phyloP scores from a whole-genome alignment of 805 yeast species.

The Ogataea angusta region DNA sequence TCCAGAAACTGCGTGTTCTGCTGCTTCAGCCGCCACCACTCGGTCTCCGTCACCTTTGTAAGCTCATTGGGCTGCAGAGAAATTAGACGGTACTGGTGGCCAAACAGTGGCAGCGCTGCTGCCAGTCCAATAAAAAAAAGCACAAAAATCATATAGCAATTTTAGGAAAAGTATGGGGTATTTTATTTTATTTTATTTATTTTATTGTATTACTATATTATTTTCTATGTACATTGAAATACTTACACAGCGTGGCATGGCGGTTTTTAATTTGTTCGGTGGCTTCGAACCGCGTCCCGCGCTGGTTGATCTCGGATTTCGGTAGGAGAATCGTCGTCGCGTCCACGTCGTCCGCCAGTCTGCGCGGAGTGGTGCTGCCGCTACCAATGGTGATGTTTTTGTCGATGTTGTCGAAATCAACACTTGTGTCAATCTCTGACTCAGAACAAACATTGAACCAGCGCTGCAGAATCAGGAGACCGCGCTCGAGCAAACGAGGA shows the following conservation, averaged over 20 bases:
- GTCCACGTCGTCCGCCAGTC: background rate
- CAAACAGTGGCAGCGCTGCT: constrained; percentile 3
- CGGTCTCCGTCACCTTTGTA: constrained; percentile 32
- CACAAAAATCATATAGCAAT: background rate
- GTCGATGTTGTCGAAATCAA: background rate
- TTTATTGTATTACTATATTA: background rate
- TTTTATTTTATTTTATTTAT: background rate
- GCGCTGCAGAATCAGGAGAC: constrained; percentile 23
- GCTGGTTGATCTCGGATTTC: background rate
- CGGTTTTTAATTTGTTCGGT: background rate
- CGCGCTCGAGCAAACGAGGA: constrained; percentile 24
- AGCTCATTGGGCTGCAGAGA: constrained; percentile 11
- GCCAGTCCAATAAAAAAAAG: background rate
- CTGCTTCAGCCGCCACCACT: constrained; percentile 34
- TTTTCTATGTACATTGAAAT: constrained; percentile 2
- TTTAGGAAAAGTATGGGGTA: constrained; percentile 1
- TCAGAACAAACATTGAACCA: constrained; percentile 29
- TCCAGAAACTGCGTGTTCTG: constrained; percentile 40
- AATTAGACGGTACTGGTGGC: constrained; percentile 3
- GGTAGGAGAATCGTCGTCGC: constrained; percentile 2
- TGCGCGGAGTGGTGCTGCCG: background rate
- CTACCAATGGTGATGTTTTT: background rate
- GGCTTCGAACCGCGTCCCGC: background rate
- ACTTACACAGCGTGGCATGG: constrained; percentile 2
- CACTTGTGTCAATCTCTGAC: constrained; percentile 15